Percentiles rank a stretch among this genome's conserved stretches.
Conservation (phyloP, 2,329 filamentous ascomycete genomes). For the Monosporascus ibericus region DNA sequence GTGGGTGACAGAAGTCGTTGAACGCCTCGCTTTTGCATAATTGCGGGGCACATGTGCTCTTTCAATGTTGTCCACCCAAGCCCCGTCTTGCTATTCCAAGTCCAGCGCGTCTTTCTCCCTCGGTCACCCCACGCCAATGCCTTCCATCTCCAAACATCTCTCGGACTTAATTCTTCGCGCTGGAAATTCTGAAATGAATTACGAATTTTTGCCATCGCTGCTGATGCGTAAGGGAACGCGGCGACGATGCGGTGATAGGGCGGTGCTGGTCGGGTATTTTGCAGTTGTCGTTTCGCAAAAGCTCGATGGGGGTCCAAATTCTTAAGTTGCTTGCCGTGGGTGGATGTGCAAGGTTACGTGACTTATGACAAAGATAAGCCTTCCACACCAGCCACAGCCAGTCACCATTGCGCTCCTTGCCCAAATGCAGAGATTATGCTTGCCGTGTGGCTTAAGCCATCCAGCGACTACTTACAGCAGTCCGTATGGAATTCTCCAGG, state of each 20-base stretch:
- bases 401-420: too few relatives aligned
- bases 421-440: too few relatives aligned
- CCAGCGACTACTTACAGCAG: too few relatives aligned
- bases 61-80: neutral
- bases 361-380: too few relatives aligned
- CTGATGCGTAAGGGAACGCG: conserved; percentile 8
- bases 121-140: conserved; percentile 8
- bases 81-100: neutral
- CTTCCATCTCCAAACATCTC: conserved; percentile 5
- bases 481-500: too few relatives aligned
- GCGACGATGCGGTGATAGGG: conserved; percentile 5
- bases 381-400: too few relatives aligned
- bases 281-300: conserved; percentile 9
- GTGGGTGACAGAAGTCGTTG: neutral
- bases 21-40: neutral
- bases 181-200: conserved; percentile 12
- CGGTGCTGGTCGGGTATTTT: conserved; percentile 6
- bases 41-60: neutral
- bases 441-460: too few relatives aligned
- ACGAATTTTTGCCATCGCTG: conserved; percentile 26
- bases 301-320: conserved; percentile 11
- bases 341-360: too few relatives aligned
- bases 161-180: conserved; percentile 3
- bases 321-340: conserved; percentile 2
- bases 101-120: neutral